These are phyloP conservation scores for Vitis amurensis DNA, from an alignment of 164 flowering plant genomes.

Conservation along the genomic window DNA sequence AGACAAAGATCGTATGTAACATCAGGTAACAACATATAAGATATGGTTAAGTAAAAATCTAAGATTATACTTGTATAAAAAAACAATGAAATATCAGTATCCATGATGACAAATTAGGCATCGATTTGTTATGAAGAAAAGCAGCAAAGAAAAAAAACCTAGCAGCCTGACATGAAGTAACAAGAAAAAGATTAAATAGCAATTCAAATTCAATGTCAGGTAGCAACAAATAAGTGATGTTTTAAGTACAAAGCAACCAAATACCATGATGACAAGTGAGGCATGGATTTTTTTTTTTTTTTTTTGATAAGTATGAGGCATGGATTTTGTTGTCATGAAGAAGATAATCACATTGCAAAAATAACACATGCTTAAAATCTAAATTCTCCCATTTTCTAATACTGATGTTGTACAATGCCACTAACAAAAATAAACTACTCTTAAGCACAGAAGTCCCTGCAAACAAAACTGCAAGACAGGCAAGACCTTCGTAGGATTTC, in stretches of 20 bases:
- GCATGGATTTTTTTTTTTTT: too few relatives aligned
- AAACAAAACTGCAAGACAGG: background rate
- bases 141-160: constrained; percentile 63
- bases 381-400: background rate
- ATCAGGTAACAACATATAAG: background rate
- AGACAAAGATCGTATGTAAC: background rate
- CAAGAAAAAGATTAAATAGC: background rate
- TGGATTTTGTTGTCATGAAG: too few relatives aligned
- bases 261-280: too few relatives aligned
- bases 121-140: too few relatives aligned
- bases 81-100: background rate
- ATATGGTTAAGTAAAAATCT: background rate
- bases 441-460: background rate
- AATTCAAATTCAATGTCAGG: background rate
- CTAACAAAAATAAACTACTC: background rate
- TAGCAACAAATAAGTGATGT: background rate
- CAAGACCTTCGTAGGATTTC: constrained; percentile 88
- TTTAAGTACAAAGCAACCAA: background rate
- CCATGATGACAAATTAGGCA: too few relatives aligned
- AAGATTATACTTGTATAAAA: background rate
- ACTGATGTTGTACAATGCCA: background rate
- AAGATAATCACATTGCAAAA: background rate
- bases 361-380: background rate
- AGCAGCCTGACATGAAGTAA: constrained; percentile 61
- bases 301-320: too few relatives aligned